These are phyloP conservation scores for Skeletonema marinoi DNA, from an alignment of 108 stramenopile genomes.

Conservation along the genomic window DNA sequence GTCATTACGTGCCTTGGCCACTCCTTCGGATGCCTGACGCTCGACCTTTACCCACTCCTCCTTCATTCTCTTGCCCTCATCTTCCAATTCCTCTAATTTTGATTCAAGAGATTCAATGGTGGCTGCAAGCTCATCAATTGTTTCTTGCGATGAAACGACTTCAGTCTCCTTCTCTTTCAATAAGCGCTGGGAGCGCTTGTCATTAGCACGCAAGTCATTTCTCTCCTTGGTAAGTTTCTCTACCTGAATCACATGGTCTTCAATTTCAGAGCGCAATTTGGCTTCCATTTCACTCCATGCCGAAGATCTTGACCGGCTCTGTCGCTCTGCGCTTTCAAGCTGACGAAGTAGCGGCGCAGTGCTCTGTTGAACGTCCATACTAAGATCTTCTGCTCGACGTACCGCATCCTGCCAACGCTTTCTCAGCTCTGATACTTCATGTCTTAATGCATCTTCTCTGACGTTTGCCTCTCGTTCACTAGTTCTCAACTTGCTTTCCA, in stretches of 20 bases:
- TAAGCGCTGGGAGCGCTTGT: slow-evolving; percentile 51
- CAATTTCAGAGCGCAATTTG: slow-evolving; percentile 72
- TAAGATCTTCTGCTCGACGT: slow-evolving; percentile 78
- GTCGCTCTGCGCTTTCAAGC: slow-evolving; percentile 79
- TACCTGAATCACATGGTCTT: slow-evolving; percentile 67
- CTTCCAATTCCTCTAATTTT: slow-evolving; percentile 46
- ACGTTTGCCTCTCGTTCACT: slow-evolving; percentile 79
- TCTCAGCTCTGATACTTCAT: slow-evolving; percentile 76
- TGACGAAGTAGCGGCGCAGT: slow-evolving; percentile 81
- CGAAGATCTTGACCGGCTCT: slow-evolving; percentile 68
- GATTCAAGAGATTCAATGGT: slow-evolving; percentile 46
- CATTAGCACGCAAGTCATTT: slow-evolving; percentile 62
- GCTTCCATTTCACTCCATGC: slow-evolving; percentile 75
- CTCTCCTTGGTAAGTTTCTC: slow-evolving; percentile 69
- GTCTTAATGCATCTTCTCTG: slow-evolving; percentile 82
- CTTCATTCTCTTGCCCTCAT: slow-evolving; percentile 43
- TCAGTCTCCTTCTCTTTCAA: slow-evolving; percentile 61
- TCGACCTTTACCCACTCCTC: slow-evolving; percentile 65
- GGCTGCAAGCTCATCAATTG: slow-evolving; percentile 53
- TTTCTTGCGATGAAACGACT: slow-evolving; percentile 30
- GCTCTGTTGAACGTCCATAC: slow-evolving; percentile 84
- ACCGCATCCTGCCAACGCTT: slow-evolving; percentile 91
- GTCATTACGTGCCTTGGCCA: slow-evolving; percentile 68
- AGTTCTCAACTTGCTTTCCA: slow-evolving; percentile 74
- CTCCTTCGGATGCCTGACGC: slow-evolving; percentile 68